A percentile compares a stretch with the other conserved stretches of the same genome.
These are phyloP conservation scores for Chloromonas sp. DNA, from an alignment of 163 green algal genomes.

Conservation along the genomic window DNA sequence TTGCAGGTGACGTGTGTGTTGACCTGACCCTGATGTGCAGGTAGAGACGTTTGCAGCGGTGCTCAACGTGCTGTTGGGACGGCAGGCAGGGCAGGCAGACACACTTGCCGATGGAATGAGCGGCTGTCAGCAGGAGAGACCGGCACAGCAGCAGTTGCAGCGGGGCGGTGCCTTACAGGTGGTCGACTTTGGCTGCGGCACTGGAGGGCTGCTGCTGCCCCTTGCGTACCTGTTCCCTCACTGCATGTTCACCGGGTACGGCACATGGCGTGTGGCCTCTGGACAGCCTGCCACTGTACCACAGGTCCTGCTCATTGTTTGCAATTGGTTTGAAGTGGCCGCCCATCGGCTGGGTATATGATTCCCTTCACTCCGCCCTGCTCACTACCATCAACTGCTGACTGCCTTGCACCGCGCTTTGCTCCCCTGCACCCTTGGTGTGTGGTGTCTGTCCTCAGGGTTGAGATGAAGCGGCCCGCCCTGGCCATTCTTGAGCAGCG, in stretches of 20 bases:
- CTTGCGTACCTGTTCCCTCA: slow-evolving; percentile 52
- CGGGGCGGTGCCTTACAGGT: slow-evolving; percentile 18
- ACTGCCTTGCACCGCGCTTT: too few species aligned
- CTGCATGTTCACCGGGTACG: slow-evolving; percentile 39
- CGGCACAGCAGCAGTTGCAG: background rate
- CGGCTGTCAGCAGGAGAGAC: background rate
- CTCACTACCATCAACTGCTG: too few species aligned
- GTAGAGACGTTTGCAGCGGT: slow-evolving; percentile 50
- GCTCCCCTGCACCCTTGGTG: too few species aligned
- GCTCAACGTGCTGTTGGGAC: slow-evolving; percentile 29
- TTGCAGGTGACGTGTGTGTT: too few species aligned
- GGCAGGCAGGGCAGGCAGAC: background rate
- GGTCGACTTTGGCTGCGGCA: slow-evolving; percentile 72
- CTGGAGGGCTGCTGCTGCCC: slow-evolving; percentile 57
- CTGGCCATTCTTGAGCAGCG: slow-evolving; percentile 49
- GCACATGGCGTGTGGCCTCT: too few species aligned
- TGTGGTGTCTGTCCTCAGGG: slow-evolving; percentile 9
- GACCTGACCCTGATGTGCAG: slow-evolving; percentile 4
- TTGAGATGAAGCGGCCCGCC: slow-evolving; percentile 66
- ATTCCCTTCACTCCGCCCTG: background rate
- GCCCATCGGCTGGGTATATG: background rate
- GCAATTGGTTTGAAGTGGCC: background rate
- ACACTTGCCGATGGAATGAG: background rate
- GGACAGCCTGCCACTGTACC: too few species aligned
- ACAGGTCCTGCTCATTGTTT: background rate